A percentile compares a stretch with the other conserved stretches of the same genome.
Evolutionary conservation across 2,329 filamentous ascomycete species (phyloP).

Genomic region (Colletotrichum neosansevieriae): DNA sequence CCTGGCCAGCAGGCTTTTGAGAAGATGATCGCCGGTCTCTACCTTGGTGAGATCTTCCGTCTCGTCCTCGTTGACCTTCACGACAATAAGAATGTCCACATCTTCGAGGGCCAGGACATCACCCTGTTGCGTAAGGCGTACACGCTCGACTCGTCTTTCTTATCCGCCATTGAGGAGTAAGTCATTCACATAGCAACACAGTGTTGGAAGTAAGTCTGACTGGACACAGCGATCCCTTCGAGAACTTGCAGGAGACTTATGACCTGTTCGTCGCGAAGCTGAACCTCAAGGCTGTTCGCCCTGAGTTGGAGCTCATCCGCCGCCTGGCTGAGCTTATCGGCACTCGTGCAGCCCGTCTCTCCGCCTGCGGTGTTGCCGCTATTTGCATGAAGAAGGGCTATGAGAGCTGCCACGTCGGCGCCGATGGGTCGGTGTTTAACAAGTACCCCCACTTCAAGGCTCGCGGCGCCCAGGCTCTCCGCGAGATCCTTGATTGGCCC

Average conservation of each 20-base stretch:
- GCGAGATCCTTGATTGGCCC: conserved; percentile 96
- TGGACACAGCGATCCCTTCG: conserved; percentile 80
- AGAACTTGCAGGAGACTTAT: conserved; percentile 91
- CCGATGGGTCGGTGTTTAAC: conserved; percentile 98
- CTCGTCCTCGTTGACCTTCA: conserved; percentile 87
- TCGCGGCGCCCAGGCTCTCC: conserved; percentile 87
- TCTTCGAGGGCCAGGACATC: conserved; percentile 89
- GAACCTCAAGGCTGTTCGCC: conserved; percentile 74
- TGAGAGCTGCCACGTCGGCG: conserved; percentile 89
- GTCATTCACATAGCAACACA: conserved; percentile 46
- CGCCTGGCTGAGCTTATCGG: conserved; percentile 94
- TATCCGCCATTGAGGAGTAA: conserved; percentile 90
- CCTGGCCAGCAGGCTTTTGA: conserved; percentile 96
- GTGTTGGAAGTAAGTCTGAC: conserved; percentile 37
- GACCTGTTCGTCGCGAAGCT: conserved; percentile 86
- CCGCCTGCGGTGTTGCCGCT: conserved; percentile 92
- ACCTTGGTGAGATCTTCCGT: conserved; percentile 94
- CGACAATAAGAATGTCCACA: conserved; percentile 77
- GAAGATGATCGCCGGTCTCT: conserved; percentile 97
- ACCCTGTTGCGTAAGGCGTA: conserved; percentile 86
- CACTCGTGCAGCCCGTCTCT: conserved; percentile 91
- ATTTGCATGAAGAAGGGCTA: conserved; percentile 98
- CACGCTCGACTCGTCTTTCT: conserved; percentile 90
- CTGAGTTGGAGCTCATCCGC: conserved; percentile 90
- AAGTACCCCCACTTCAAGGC: conserved; percentile 99